Conservation (phyloP, 2,329 filamentous ascomycete species). For the Phoma sp. region DNA sequence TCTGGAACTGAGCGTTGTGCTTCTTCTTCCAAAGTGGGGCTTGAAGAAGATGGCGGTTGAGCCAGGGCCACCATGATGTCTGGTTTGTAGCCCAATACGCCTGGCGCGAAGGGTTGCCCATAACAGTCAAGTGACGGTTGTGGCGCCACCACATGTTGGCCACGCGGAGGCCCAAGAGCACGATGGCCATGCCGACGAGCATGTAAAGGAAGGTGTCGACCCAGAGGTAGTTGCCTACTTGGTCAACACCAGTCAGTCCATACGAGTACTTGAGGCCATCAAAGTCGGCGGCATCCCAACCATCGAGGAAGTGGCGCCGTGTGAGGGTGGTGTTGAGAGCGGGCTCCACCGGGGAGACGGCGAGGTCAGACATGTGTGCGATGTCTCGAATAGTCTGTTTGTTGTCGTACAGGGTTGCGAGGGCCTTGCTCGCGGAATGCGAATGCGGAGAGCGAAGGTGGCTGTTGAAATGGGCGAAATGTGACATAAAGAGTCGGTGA, state of each 20-base stretch:
- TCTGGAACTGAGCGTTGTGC: conserved; percentile 77
- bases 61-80: conserved; percentile 60
- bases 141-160: conserved; percentile 53
- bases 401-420: conserved; percentile 13
- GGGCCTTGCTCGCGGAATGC: conserved; percentile 10
- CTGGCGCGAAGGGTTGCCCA: conserved; percentile 52
- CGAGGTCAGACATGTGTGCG: conserved; percentile 33
- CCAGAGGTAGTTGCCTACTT: conserved; percentile 57
- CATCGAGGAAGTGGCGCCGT: conserved; percentile 36
- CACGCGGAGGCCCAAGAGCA: conserved; percentile 53
- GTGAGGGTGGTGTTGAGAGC: conserved; percentile 19
- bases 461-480: conserved; percentile 12
- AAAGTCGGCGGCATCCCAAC: conserved; percentile 40
- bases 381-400: conserved; percentile 8
- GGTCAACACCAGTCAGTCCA: conserved; percentile 58
- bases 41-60: conserved; percentile 70
- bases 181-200: conserved; percentile 39
- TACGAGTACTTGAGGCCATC: conserved; percentile 50
- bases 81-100: conserved; percentile 57
- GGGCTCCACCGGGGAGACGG: conserved; percentile 20
- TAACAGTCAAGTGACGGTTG: conserved; percentile 55
- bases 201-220: conserved; percentile 54
- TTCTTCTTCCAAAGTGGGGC: conserved; percentile 76
- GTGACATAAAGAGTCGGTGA: conserved; percentile 15
- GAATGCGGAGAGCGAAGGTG: conserved; percentile 16